Conservation (phyloP, 768 basidiomycete species). For the Gautieria morchelliformis region DNA sequence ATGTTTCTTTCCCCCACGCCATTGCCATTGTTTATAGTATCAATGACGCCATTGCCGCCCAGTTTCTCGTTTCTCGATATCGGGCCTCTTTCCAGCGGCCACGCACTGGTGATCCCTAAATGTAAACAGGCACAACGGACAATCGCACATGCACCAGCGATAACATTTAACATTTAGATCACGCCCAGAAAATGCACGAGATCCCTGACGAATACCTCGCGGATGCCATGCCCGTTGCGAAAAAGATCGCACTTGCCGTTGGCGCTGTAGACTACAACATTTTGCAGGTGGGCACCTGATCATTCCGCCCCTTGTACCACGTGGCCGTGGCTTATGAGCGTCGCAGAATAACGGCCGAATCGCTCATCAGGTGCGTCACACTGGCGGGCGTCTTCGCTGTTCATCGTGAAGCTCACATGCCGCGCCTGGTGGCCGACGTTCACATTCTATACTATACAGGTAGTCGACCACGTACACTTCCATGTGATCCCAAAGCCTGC, state of each 20-base stretch:
- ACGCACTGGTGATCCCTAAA: slow-evolving; percentile 90
- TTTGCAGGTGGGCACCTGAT: slow-evolving; percentile 43
- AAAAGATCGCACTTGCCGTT: slow-evolving; percentile 77
- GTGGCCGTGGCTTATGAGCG: background rate
- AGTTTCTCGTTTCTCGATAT: slow-evolving; percentile 92
- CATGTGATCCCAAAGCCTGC: slow-evolving; percentile 88
- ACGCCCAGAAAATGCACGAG: slow-evolving; percentile 78
- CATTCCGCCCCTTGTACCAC: background rate
- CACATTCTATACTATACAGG: no score
- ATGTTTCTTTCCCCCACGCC: slow-evolving; percentile 19
- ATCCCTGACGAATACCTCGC: slow-evolving; percentile 77
- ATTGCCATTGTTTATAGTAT: background rate
- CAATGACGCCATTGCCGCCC: background rate
- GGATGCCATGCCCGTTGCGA: slow-evolving; percentile 71
- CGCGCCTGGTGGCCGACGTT: background rate
- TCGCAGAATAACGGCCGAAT: slow-evolving; percentile 57
- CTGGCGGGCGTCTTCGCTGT: background rate
- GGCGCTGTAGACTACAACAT: slow-evolving; percentile 79
- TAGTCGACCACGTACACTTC: slow-evolving; percentile 85
- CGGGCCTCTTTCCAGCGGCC: slow-evolving; percentile 80
- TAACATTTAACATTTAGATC: slow-evolving; percentile 40
- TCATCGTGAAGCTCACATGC: background rate
- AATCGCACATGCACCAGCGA: background rate
- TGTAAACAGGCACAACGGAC: slow-evolving; percentile 32
- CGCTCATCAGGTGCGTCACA: slow-evolving; percentile 41